These are phyloP conservation scores for Botryotinia globosa DNA, from an alignment of 2,329 filamentous ascomycete genomes.

Conservation along the genomic window DNA sequence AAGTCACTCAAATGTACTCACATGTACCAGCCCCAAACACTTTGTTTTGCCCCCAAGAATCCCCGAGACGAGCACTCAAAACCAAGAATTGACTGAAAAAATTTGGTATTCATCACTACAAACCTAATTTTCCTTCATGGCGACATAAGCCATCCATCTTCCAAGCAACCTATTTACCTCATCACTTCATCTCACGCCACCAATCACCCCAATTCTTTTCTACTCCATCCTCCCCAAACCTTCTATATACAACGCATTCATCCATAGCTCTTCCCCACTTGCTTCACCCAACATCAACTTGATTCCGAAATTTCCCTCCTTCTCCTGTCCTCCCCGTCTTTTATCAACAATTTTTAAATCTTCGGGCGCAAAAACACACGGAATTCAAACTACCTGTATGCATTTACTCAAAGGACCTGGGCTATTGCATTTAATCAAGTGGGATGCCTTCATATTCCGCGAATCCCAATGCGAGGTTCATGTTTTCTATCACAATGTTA, in stretches of 20 bases:
- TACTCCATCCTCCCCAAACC: neutral
- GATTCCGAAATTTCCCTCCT: neutral
- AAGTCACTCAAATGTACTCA: neutral
- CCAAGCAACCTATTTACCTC: too few species aligned
- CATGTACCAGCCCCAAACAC: neutral
- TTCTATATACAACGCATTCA: slow-evolving; percentile 7
- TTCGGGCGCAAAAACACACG: slow-evolving; percentile 13
- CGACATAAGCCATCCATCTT: neutral
- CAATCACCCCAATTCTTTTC: neutral
- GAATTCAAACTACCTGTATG: slow-evolving; percentile 20
- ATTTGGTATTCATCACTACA: neutral
- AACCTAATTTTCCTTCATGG: neutral
- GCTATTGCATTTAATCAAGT: slow-evolving; percentile 34
- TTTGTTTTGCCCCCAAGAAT: neutral
- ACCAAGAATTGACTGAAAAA: neutral
- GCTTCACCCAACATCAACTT: neutral
- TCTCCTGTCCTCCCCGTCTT: neutral
- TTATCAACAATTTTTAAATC: neutral
- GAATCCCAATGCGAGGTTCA: slow-evolving; percentile 89
- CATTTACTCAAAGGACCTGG: slow-evolving; percentile 6
- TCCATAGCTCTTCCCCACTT: neutral
- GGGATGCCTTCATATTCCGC: slow-evolving; percentile 87
- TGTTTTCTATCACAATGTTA: slow-evolving; percentile 62
- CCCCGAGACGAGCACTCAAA: neutral
- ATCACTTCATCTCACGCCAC: neutral